These are phyloP conservation scores for Nannizziopsis barbatae DNA, from an alignment of 2,329 filamentous ascomycete species.

Conservation along the genomic window DNA sequence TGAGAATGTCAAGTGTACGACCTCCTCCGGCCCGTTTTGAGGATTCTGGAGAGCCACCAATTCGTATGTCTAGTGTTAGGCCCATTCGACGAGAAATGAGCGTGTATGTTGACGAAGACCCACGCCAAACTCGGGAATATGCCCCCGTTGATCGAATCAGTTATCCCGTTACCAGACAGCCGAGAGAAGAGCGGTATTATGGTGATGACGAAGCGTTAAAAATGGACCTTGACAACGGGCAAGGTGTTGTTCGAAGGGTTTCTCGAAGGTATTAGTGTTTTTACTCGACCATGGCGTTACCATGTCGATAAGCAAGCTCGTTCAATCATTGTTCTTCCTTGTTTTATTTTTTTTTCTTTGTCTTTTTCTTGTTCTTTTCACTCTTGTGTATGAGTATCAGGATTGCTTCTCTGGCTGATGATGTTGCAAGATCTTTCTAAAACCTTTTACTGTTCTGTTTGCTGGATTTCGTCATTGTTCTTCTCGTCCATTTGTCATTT, in stretches of 20 bases:
- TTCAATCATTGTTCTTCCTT: constrained; percentile 16
- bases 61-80: constrained; percentile 34
- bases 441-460: no score
- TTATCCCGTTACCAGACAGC: constrained; percentile 30
- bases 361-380: neutral
- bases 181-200: constrained; percentile 29
- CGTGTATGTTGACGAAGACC: constrained; percentile 33
- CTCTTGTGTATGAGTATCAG: constrained; percentile 3
- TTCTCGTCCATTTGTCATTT: no score
- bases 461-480: no score
- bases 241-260: constrained; percentile 25
- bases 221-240: constrained; percentile 23
- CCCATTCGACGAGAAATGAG: constrained; percentile 35
- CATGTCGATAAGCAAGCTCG: neutral
- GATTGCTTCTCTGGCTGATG: constrained; percentile 7
- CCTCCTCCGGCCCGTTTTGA: constrained; percentile 40
- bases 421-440: no score
- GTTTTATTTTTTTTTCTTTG: constrained; percentile 13
- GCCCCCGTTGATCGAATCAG: constrained; percentile 31
- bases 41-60: constrained; percentile 29
- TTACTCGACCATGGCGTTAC: neutral
- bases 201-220: constrained; percentile 27
- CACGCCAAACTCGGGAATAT: constrained; percentile 40
- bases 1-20: constrained; percentile 49
- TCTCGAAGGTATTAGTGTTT: constrained; percentile 25